Percentiles rank a stretch among this genome's conserved stretches.
phyloP scores from a whole-genome alignment of 371 early-diverging fungal species.

The Mortierella sp. region DNA sequence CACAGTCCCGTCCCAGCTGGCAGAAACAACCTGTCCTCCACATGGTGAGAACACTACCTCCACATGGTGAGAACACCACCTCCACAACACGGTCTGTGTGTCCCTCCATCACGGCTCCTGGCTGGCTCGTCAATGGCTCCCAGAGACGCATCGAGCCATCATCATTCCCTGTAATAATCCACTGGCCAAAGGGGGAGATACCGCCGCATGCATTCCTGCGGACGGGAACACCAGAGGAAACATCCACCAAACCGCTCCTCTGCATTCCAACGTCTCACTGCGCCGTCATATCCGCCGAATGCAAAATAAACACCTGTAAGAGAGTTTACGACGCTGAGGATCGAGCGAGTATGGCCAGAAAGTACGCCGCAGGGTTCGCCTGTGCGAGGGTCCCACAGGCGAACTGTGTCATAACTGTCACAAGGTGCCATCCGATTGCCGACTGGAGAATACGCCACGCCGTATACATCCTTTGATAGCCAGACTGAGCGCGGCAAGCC shows the following conservation, averaged over 20 bases:
- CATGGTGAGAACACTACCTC: neutral
- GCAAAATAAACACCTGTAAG: too few relatives aligned
- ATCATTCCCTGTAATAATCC: neutral
- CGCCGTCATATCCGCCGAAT: neutral
- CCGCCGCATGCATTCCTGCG: too few relatives aligned
- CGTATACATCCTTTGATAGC: too few relatives aligned
- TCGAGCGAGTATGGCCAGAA: neutral
- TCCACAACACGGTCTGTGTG: neutral
- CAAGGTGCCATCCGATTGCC: too few relatives aligned
- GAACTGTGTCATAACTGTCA: too few relatives aligned
- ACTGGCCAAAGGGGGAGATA: neutral
- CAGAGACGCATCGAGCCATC: neutral
- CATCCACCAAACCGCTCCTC: neutral
- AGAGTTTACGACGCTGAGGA: neutral
- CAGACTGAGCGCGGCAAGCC: too few relatives aligned
- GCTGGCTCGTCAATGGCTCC: neutral
- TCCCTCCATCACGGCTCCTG: neutral
- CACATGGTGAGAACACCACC: neutral
- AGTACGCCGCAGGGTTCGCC: neutral
- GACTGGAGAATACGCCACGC: too few relatives aligned
- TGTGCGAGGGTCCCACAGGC: neutral
- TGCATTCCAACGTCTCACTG: neutral
- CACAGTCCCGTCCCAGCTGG: neutral
- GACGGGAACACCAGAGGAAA: too few relatives aligned
- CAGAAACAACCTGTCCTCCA: too few relatives aligned